Conservation (phyloP, 768 basidiomycete species). For the Suillus subluteus region DNA sequence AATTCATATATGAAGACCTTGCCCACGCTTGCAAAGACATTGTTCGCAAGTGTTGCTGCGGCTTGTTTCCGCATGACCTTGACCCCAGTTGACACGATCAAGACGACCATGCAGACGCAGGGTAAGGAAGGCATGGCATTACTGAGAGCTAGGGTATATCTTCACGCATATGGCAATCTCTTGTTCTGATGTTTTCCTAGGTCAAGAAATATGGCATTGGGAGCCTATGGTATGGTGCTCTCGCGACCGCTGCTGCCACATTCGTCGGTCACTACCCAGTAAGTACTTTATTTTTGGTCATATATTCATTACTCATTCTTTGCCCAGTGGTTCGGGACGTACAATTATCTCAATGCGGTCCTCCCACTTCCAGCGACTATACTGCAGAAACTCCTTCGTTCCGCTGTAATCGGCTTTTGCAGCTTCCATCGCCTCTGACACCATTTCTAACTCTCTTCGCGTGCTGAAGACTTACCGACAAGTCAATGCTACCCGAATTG, state of each 20-base stretch:
- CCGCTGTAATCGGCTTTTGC: slow-evolving; percentile 91
- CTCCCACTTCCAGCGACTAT: slow-evolving; percentile 61
- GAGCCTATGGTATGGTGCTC: slow-evolving; percentile 86
- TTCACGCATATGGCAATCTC: neutral
- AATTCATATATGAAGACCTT: slow-evolving; percentile 71
- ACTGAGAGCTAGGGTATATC: slow-evolving; percentile 62
- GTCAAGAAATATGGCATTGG: slow-evolving; percentile 76
- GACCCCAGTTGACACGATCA: slow-evolving; percentile 91
- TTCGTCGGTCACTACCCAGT: slow-evolving; percentile 93
- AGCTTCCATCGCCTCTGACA: slow-evolving; percentile 86
- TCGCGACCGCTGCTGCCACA: slow-evolving; percentile 91
- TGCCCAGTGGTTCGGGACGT: slow-evolving; percentile 78
- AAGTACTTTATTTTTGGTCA: slow-evolving; percentile 24
- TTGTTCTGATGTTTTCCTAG: slow-evolving; percentile 37
- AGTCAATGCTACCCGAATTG: slow-evolving; percentile 79
- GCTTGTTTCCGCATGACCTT: slow-evolving; percentile 90
- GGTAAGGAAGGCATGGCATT: slow-evolving; percentile 72
- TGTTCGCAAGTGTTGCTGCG: slow-evolving; percentile 77
- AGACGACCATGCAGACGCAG: slow-evolving; percentile 95
- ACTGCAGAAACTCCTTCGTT: slow-evolving; percentile 66
- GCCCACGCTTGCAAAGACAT: slow-evolving; percentile 70
- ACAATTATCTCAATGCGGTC: slow-evolving; percentile 73
- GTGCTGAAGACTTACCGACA: slow-evolving; percentile 97
- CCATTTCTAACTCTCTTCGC: slow-evolving; percentile 83
- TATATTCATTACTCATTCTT: slow-evolving; percentile 13